A percentile compares a stretch with the other conserved stretches of the same genome.
phyloP scores from a whole-genome alignment of 768 basidiomycete species.

The Cubamyces sp. region DNA sequence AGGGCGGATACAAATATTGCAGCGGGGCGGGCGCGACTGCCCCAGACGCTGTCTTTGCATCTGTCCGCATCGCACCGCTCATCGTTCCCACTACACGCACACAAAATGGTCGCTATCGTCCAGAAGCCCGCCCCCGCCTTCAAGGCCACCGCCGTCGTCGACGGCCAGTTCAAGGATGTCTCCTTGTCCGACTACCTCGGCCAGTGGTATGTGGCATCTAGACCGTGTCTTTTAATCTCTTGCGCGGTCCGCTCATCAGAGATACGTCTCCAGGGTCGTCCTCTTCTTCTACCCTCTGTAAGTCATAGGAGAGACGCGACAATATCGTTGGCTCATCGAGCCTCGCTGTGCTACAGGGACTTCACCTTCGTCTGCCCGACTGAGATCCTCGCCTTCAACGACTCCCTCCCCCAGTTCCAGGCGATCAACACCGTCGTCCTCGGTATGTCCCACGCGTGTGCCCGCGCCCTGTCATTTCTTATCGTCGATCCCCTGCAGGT shows the following conservation, averaged over 20 bases:
- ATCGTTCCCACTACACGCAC: not conserved
- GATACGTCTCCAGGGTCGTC: constrained; percentile 65
- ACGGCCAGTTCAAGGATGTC: constrained; percentile 77
- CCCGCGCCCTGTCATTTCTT: not conserved
- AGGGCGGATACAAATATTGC: constrained; percentile 24
- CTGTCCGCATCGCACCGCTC: not conserved
- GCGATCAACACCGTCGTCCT: constrained; percentile 76
- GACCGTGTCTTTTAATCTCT: constrained; percentile 7
- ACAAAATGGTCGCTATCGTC: constrained; percentile 42
- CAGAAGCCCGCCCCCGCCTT: constrained; percentile 89
- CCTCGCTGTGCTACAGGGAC: constrained; percentile 51
- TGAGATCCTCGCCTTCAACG: constrained; percentile 95
- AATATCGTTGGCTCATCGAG: constrained; percentile 1
- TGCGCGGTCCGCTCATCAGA: constrained; percentile 7
- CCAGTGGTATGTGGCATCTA: constrained; percentile 64
- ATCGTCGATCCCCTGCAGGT: constrained; percentile 40
- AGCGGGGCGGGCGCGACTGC: constrained; percentile 7
- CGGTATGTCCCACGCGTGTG: constrained; percentile 47
- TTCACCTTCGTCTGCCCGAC: constrained; percentile 95
- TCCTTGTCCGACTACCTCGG: constrained; percentile 75
- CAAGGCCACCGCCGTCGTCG: constrained; percentile 71
- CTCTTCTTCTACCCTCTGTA: constrained; percentile 95
- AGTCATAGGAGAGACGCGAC: constrained; percentile 31
- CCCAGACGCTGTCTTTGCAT: constrained; percentile 4
- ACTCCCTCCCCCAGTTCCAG: constrained; percentile 76